Conservation (phyloP, 768 basidiomycete genomes). For the Arthromyces matolae region DNA sequence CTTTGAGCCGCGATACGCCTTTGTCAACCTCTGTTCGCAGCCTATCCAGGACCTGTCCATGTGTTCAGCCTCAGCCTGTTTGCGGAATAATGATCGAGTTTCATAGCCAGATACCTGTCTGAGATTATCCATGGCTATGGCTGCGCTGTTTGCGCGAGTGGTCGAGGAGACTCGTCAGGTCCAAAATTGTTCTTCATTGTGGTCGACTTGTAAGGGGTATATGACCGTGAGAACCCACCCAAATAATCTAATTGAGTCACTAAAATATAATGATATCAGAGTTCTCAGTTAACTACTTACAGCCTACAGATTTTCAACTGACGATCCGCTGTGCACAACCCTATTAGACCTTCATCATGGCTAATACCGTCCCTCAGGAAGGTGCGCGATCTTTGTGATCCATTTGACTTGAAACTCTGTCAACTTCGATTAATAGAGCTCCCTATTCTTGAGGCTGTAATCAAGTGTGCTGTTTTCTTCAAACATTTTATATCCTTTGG, state of each 20-base stretch:
- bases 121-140: slow-evolving; percentile 13
- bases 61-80: not conserved
- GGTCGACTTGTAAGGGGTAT: not conserved
- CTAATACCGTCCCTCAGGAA: slow-evolving; percentile 75
- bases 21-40: slow-evolving; percentile 22
- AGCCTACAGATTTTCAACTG: not conserved
- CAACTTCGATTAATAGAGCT: slow-evolving; percentile 58
- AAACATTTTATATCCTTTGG: slow-evolving; percentile 14
- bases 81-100: not conserved
- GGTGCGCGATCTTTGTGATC: slow-evolving; percentile 40
- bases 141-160: slow-evolving; percentile 4
- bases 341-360: no score
- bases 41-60: slow-evolving; percentile 20
- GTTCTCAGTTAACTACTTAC: not conserved
- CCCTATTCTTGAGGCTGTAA: slow-evolving; percentile 90
- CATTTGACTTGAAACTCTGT: no score
- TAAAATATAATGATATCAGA: not conserved
- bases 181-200: not conserved
- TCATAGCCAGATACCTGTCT: slow-evolving; percentile 6
- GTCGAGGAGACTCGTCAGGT: not conserved
- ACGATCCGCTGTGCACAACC: slow-evolving; percentile 6
- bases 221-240: slow-evolving; percentile 20
- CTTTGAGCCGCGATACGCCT: slow-evolving; percentile 22
- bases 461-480: slow-evolving; percentile 57
- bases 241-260: slow-evolving; percentile 1